These are phyloP conservation scores for Gracilaria gracilis DNA, from an alignment of 23 red algal species.

Conservation along the genomic window DNA sequence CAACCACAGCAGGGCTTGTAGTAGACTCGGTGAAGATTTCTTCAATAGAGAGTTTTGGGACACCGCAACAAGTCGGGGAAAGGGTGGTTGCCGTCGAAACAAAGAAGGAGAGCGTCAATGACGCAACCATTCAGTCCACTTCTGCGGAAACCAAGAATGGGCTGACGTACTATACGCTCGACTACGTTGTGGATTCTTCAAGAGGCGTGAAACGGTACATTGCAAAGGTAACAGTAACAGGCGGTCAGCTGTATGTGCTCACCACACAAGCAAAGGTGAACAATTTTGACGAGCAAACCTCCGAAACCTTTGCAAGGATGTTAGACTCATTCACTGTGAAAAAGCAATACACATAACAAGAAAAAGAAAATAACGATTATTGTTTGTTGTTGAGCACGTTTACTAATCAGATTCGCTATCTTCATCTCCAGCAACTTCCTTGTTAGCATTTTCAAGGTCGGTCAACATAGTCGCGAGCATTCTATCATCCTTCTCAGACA, in stretches of 20 bases:
- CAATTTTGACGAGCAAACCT: slow-evolving; percentile 63
- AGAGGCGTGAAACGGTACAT: slow-evolving; percentile 83
- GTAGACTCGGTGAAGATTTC: slow-evolving; percentile 82
- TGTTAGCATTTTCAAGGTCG: slow-evolving; percentile 89
- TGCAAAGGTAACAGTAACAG: slow-evolving; percentile 83
- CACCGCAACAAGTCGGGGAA: slow-evolving; percentile 74
- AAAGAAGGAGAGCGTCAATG: slow-evolving; percentile 86
- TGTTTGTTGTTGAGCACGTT: not conserved
- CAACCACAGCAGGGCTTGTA: slow-evolving; percentile 70
- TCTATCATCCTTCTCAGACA: slow-evolving; percentile 96
- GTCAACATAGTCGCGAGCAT: slow-evolving; percentile 90
- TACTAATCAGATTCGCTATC: slow-evolving; percentile 71
- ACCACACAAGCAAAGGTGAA: slow-evolving; percentile 79
- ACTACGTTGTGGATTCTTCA: slow-evolving; percentile 71
- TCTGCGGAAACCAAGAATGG: slow-evolving; percentile 43
- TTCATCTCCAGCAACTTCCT: slow-evolving; percentile 89
- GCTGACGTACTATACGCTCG: slow-evolving; percentile 71
- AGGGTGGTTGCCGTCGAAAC: slow-evolving; percentile 84
- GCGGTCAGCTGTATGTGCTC: slow-evolving; percentile 82
- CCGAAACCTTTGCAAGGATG: slow-evolving; percentile 47
- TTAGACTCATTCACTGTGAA: slow-evolving; percentile 66
- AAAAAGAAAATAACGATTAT: too few species aligned
- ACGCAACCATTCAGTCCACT: slow-evolving; percentile 26
- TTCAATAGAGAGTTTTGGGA: slow-evolving; percentile 85
- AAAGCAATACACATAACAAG: slow-evolving; percentile 39